Percentiles rank a stretch among this genome's conserved stretches.
These are phyloP conservation scores for Hypoxylon sp. DNA, from an alignment of 2,329 filamentous ascomycete genomes.

Conservation along the genomic window DNA sequence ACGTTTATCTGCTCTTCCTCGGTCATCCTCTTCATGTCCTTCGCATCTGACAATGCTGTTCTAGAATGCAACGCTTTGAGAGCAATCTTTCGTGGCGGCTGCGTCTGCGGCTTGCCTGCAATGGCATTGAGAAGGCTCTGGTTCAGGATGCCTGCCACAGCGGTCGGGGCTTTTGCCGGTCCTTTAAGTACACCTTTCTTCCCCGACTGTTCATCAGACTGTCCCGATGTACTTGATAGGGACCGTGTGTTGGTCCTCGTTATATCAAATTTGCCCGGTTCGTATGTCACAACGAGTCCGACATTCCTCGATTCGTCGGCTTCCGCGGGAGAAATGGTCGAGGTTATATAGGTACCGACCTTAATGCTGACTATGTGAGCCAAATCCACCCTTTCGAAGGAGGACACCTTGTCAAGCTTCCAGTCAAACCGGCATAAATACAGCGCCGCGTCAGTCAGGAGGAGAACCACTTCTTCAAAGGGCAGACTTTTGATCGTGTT, in stretches of 20 bases:
- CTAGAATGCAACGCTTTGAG: slow-evolving; percentile 69
- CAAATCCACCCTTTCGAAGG: slow-evolving; percentile 88
- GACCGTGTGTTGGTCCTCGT: slow-evolving; percentile 88
- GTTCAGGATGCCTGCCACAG: slow-evolving; percentile 41
- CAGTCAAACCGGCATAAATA: slow-evolving; percentile 95
- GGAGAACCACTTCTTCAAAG: slow-evolving; percentile 88
- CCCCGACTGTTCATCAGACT: slow-evolving; percentile 42
- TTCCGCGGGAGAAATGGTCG: slow-evolving; percentile 82
- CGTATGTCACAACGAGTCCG: slow-evolving; percentile 84
- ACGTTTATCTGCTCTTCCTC: slow-evolving; percentile 69
- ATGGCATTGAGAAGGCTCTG: slow-evolving; percentile 47
- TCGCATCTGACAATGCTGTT: slow-evolving; percentile 68
- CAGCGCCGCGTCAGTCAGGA: slow-evolving; percentile 86
- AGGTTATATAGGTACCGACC: slow-evolving; percentile 90
- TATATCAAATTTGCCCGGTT: slow-evolving; percentile 77
- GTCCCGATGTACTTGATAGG: slow-evolving; percentile 68
- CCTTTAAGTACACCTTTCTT: slow-evolving; percentile 20
- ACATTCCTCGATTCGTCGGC: slow-evolving; percentile 84
- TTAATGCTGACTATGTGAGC: slow-evolving; percentile 79
- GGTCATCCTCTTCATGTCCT: slow-evolving; percentile 60
- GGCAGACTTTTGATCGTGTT: slow-evolving; percentile 78
- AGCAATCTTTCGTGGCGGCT: slow-evolving; percentile 60
- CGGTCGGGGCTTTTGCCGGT: slow-evolving; percentile 19
- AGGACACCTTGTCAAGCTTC: slow-evolving; percentile 93
- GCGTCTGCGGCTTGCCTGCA: slow-evolving; percentile 48